Base-by-base conservation (phyloP, 257 asterid genomes). In the Coffea canephora region DNA sequence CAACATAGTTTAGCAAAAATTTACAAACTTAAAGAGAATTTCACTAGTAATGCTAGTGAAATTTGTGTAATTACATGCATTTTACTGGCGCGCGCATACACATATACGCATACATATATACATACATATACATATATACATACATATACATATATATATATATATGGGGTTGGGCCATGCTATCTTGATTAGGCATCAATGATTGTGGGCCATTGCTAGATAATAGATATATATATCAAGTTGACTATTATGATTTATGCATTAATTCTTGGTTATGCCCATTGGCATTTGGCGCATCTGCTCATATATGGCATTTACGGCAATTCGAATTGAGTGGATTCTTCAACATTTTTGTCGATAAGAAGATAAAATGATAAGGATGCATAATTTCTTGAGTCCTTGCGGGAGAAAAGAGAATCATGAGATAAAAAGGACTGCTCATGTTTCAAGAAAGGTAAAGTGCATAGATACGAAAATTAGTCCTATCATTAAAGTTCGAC, bases 351-450 rank as follows among this genome's bases (percentile, higher is more conserved):
- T 13, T 39, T 69, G 52, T 41, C 50, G 16, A 69, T 18, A 18
- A 65, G 31, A 69, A 39, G 73, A 69, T 69, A 16, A 39, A 69
- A 39, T 18, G 73, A 69, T 69, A 69, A 69, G 73, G 73, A 69
- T 39, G 52, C n/a, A 69, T 16, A 12, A 25, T 12, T 59, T 59
- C 27, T 66, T 34, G 4, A 5, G 16, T 34, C 46, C 9, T 41
- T 18, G 21, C 6, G n/a, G n/a, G n/a, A 41, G 8, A 7, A 4
- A 39, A 41, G 73, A 41, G 43, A 8, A 69, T 41, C 52, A 69
- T 39, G 23, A 69, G 6, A 69, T 21, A 61, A 2, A 21, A 61
- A 41, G 15, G 11, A 39, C 73, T 6, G 18, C 16, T 27, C 36
- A 36, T 34, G 72, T 8, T 59, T 27, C 69, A 27, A 39, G 11